A percentile compares a stretch with the other conserved stretches of the same genome.
phyloP scores from a whole-genome alignment of 2,329 filamentous ascomycete species.

The Chalara sp. region DNA sequence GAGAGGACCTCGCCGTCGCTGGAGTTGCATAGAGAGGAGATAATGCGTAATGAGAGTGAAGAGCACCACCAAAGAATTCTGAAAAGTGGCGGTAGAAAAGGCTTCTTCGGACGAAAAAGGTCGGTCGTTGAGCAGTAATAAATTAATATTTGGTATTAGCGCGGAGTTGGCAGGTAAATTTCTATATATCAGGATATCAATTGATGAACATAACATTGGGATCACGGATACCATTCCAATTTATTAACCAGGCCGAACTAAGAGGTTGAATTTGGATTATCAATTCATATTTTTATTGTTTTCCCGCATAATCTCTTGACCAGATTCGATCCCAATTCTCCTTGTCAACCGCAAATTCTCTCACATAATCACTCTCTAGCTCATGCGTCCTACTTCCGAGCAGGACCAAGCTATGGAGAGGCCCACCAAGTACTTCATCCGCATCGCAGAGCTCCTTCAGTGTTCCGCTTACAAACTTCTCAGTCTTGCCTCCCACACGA shows the following conservation, averaged over 20 bases:
- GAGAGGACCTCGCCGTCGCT: constrained; percentile 37
- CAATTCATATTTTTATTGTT: constrained; percentile 10
- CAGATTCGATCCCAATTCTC: constrained; percentile 69
- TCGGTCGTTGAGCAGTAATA: neutral
- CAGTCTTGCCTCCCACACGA: constrained; percentile 74
- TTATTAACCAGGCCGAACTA: too few species aligned
- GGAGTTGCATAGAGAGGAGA: constrained; percentile 6
- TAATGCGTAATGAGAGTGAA: constrained; percentile 35
- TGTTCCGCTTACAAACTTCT: constrained; percentile 85
- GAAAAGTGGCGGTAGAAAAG: constrained; percentile 32
- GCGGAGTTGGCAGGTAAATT: neutral
- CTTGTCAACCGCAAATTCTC: constrained; percentile 77
- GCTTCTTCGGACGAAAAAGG: constrained; percentile 30
- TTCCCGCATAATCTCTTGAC: constrained; percentile 36
- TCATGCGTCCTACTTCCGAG: constrained; percentile 83
- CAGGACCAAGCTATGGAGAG: constrained; percentile 84
- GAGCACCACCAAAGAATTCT: constrained; percentile 22
- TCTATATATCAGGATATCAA: neutral
- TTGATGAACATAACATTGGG: too few species aligned
- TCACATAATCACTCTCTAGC: constrained; percentile 81
- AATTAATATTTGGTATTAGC: neutral
- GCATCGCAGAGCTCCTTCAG: constrained; percentile 66
- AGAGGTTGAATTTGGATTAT: neutral
- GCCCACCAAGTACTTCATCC: constrained; percentile 67
- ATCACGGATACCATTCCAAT: too few species aligned